Base-by-base conservation (phyloP, 805 yeast species). In the Candida boleticola region DNA sequence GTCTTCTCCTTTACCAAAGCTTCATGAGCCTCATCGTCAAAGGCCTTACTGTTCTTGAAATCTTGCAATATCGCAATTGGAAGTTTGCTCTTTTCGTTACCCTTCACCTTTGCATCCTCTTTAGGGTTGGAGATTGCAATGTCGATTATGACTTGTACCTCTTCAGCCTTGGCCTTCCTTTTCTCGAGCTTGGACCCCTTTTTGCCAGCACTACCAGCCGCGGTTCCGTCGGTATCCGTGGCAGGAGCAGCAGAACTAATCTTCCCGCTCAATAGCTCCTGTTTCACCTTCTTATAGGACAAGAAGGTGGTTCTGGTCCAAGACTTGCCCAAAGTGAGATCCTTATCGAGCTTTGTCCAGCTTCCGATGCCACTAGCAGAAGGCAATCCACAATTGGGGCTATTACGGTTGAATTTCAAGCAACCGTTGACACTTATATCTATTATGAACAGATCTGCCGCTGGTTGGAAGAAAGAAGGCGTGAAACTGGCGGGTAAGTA, bases 331-430 rank as follows among this genome's bases (percentile, higher is more conserved):
- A 79, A 61, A 14, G 54, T 51, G 29, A 80, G 60, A 51, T 79
- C 83, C 48, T 77, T 77, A 18, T 68, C 67, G 20, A 76, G 46
- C 38, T 62, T 59, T 29, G 47, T 41, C 80, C 81, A 78, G 10
- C 62, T 63, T 5, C 64, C 63, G 29, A 47, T 40, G 6, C 54
- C 54, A 2, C 34, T 20, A 5, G 45, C 37, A 5, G 36, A 17
- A 13, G 70, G 69, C 1, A 49, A 21, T 1, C 69, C 68, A 49
- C 69, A 64, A 16, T 37, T 40, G 3, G 49, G 44, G 23, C 43
- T 48, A 3, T 53, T 51, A n/a, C 50, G 39, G 21, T 51, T 55
- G 39, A 55, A 23, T 35, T 46, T 44, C 48, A 47, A 47, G 52
- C 69, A 66, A 49, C 57, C 44, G n/a, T 58, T 61, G 21, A 76